Conservation (phyloP, 2,329 filamentous ascomycete species). For the Aulographum hederae region DNA sequence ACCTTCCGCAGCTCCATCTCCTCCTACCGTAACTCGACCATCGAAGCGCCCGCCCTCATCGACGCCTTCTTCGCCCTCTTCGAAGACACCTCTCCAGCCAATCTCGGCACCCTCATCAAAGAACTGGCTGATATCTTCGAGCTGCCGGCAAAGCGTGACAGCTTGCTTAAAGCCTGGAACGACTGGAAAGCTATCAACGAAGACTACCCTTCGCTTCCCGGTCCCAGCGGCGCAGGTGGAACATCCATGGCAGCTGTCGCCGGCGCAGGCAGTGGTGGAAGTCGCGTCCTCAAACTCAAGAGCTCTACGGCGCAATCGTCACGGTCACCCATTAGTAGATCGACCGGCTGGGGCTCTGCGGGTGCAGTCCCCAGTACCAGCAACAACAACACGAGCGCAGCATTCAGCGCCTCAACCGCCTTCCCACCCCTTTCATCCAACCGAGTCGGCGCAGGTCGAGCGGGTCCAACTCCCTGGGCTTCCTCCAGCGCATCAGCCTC, state of each 20-base stretch:
- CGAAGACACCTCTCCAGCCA: slow-evolving; percentile 53
- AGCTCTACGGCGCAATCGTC: slow-evolving; percentile 51
- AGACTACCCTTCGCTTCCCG: slow-evolving; percentile 79
- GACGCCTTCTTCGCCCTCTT: slow-evolving; percentile 80
- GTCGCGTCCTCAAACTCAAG: slow-evolving; percentile 45
- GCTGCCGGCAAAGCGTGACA: slow-evolving; percentile 53
- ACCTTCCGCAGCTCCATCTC: slow-evolving; percentile 70
- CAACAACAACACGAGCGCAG: neutral
- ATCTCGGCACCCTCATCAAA: slow-evolving; percentile 75
- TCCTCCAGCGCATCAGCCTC: too few relatives aligned
- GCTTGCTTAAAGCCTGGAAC: slow-evolving; percentile 70
- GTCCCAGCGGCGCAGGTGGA: slow-evolving; percentile 49
- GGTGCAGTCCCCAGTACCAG: slow-evolving; percentile 11
- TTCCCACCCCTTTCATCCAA: too few relatives aligned
- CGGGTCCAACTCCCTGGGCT: too few relatives aligned
- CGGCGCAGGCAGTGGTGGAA: slow-evolving; percentile 26
- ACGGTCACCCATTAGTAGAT: slow-evolving; percentile 36
- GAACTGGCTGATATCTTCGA: slow-evolving; percentile 91
- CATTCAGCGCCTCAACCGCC: too few relatives aligned
- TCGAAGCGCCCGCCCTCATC: slow-evolving; percentile 59
- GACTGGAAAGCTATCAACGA: slow-evolving; percentile 94
- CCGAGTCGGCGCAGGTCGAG: too few relatives aligned
- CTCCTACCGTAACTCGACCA: slow-evolving; percentile 49
- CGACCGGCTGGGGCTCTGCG: slow-evolving; percentile 38
- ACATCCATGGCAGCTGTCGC: slow-evolving; percentile 25